Base-by-base conservation (phyloP, 106 monocot species). In the Chionographis japonica region DNA sequence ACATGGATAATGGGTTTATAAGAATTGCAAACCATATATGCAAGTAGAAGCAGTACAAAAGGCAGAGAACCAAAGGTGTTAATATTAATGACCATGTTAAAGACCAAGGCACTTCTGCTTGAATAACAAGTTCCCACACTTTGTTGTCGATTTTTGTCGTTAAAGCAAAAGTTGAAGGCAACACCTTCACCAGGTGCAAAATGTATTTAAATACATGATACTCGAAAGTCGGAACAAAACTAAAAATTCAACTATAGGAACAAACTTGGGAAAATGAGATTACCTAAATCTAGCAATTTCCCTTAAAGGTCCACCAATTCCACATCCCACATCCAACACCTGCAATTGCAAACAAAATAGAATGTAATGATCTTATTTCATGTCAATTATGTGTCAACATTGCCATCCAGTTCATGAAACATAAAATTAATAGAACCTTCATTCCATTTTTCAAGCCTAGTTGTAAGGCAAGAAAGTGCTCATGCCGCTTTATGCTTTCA, bases 261-360 rank as follows among this genome's bases (percentile, higher is more conserved):
- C 27, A 50, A 75, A 11, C 13, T 14, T 14, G 17, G 37, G 27
- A 59, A 68, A 70, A 60, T 50, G 11, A 52, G 15, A 16, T 68
- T 75, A 84, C 95, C 95, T 95, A 65, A 95, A 95, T 78, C 88
- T 89, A 61, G 91, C 74, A 68, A 95, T 91, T 76, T 95, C 95
- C 61, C 95, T 69, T 16, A 95, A 63, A 57, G 95, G 95, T 56
- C 95, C 95, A 63, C 95, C 95, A 75, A 95, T 81, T 61, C 95
- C 95, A 67, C 95, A 95, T 51, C 95, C 95, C 66, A 95, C 91
- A 82, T 95, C 95, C 70, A 95, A 80, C 50, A 91, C 95, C 95
- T 95, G 54, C 15, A 81, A 65, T 60, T 4, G 46, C 0, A 10
- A 46, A 46, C 46, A 46, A 10, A 46, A 46, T 10, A 46, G 5